Base-by-base conservation (phyloP, 345 rosid genomes). In the Arabis alpina region DNA sequence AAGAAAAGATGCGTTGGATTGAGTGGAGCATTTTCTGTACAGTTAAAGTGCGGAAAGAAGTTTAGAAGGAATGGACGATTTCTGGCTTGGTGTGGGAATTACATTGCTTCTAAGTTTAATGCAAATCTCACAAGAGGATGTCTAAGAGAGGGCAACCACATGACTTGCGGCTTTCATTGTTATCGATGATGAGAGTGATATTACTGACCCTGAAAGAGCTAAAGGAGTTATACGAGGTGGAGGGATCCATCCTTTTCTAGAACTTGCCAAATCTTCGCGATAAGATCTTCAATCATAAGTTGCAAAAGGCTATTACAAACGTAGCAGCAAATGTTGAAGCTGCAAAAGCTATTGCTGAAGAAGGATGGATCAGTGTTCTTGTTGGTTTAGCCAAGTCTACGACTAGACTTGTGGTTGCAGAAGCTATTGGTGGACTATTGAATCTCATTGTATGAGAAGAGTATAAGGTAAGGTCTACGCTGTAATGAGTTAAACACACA, bases 371-470 rank as follows among this genome's bases (percentile, higher is more conserved):
- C 19, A 34, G 59, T 50, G 81, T 90, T 66, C 88, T 90, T 76
- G 80, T 84, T 50, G 79, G 68, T 64, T 80, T 88, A 72, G 90
- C 92, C 4, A 81, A 86, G 81, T 90, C 97, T 48, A 83, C 64
- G 87, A 90, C 84, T 75, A 88, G 84, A 82, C 78, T 85, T 51
- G 92, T 90, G 28, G 94, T 94, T 45, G 92, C 88, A 76, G 92
- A 86, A 80, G 97, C 97, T 48, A 89, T 94, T 45, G 94, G 90
- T 65, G 97, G 86, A 52, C 68, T 90, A 54, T 88, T 92, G 97
- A 86, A 90, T 75, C 88, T 90, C 61, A 88, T 94, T 36, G 89
- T 83, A 40, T 90, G 87, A 75, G 94, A 86, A 74, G 90, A 88
- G 61, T 88, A 90, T 73, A 88, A 90, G 92, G 96, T 86, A 80